Conservation (phyloP, 805 yeast genomes). For the Candida vartiovaarae region DNA sequence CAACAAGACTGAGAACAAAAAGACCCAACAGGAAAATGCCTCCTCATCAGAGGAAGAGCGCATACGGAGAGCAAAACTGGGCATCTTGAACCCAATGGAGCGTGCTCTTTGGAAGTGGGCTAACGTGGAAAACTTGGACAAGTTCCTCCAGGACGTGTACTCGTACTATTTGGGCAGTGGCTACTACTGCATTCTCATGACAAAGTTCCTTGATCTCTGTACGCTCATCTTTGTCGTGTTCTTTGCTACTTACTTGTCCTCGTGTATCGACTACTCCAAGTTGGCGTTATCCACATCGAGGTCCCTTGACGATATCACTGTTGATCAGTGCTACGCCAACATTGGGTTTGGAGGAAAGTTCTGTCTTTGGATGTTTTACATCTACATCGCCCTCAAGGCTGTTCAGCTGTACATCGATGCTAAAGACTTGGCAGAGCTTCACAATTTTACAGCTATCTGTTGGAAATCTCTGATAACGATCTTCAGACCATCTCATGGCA, state of each 20-base stretch:
- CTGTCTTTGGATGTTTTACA: slow-evolving; percentile 54
- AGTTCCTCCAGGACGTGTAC: slow-evolving; percentile 77
- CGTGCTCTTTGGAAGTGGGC: slow-evolving; percentile 96
- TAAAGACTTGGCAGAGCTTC: slow-evolving; percentile 64
- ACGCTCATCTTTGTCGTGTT: slow-evolving; percentile 75
- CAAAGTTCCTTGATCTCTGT: slow-evolving; percentile 57
- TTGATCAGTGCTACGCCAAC: slow-evolving; percentile 33
- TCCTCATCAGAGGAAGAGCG: slow-evolving; percentile 16
- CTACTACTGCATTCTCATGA: slow-evolving; percentile 63
- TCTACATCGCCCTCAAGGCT: slow-evolving; percentile 45
- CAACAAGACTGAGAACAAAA: neutral
- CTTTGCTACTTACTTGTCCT: slow-evolving; percentile 69
- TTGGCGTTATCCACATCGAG: slow-evolving; percentile 27
- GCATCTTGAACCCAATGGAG: slow-evolving; percentile 54
- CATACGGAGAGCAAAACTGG: slow-evolving; percentile 24
- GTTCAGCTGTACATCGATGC: slow-evolving; percentile 55
- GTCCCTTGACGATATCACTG: slow-evolving; percentile 25
- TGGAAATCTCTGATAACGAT: slow-evolving; percentile 72
- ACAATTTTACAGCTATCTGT: slow-evolving; percentile 62
- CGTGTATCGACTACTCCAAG: slow-evolving; percentile 68
- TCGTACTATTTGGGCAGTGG: slow-evolving; percentile 84
- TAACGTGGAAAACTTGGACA: slow-evolving; percentile 85
- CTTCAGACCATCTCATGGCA: slow-evolving; percentile 93
- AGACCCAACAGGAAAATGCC: slow-evolving; percentile 1
- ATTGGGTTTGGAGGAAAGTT: slow-evolving; percentile 48